Percentiles rank a stretch among this genome's conserved stretches.
Evolutionary conservation across 202 grass and related monocot species (phyloP).

Genomic region (Eragrostis tef): DNA sequence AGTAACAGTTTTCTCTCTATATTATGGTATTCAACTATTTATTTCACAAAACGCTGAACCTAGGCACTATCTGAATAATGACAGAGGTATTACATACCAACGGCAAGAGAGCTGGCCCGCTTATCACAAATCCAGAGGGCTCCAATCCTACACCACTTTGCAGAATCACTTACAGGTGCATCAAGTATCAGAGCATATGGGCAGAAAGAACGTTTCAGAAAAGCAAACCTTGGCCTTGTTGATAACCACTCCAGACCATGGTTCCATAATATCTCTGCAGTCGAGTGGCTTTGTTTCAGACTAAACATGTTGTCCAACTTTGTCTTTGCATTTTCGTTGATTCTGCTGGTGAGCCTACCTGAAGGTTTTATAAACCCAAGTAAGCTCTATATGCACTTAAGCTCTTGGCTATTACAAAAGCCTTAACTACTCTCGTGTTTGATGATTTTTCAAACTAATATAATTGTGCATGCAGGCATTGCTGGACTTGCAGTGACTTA

Average conservation of each 20-base stretch:
- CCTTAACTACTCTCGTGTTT: neutral
- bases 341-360: constrained; percentile 88
- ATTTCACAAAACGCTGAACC: constrained; percentile 45
- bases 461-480: constrained; percentile 65
- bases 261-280: constrained; percentile 80
- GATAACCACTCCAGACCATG: constrained; percentile 85
- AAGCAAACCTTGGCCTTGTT: constrained; percentile 71
- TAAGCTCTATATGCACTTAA: constrained; percentile 60
- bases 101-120: constrained; percentile 86
- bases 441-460: constrained; percentile 36
- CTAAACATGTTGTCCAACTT: constrained; percentile 93
- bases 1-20: constrained; percentile 9
- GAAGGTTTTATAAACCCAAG: constrained; percentile 99
- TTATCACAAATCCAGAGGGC: constrained; percentile 87
- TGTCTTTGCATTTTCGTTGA: constrained; percentile 89
- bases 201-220: constrained; percentile 83
- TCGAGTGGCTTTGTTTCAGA: constrained; percentile 95
- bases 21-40: constrained; percentile 17
- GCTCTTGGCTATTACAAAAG: constrained; percentile 23
- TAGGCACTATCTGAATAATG: constrained; percentile 34
- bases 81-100: constrained; percentile 94
- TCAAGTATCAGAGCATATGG: constrained; percentile 89
- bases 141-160: constrained; percentile 96
- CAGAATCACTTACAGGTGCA: constrained; percentile 85
- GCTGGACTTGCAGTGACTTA: constrained; percentile 96